Base-by-base conservation (phyloP, 768 basidiomycete species). In the Daedalea quercina region DNA sequence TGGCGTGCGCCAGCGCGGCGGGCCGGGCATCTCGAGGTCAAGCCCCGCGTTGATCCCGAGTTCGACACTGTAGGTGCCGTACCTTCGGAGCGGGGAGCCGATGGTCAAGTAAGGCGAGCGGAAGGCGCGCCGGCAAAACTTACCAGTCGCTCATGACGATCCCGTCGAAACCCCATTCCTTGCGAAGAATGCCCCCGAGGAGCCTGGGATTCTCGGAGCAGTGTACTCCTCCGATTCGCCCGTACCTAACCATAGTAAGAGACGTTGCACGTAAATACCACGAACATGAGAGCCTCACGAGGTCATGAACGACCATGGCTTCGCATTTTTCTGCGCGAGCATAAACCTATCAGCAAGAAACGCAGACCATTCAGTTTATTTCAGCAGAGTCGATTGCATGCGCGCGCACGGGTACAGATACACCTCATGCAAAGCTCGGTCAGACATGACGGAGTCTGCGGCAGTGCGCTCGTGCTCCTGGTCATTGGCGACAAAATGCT, bases 401-500 rank as follows among this genome's bases (percentile, higher is more conserved):
- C n/a, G n/a, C 50, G 66, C 78, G 59, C 67, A 84, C 76, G 84
- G 85, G 61, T 82, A 81, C 4, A 88, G 72, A 65, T 89, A 88
- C 48, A 89, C 72, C 63, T 89, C 86, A 43, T 85, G 73, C 42
- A 89, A 67, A 19, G 86, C 82, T 28, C 87, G 73, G 26, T 79
- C 76, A 9, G 83, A 81, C 55, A 89, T 69, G 34, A 81, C 77
- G 11, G 82, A 83, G 13, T 83, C 80, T 17, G 77, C 79, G 7
- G 81, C 78, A 11, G 78, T 81, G 12, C 85, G 73, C 63, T 87
- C 84, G 57, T 84, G 79, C 63, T 88, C 86, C 65, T 86, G 83
- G 60, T 87, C 86, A 67, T 87, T 87, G 6, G 69, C 81, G 43
- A 82, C 81, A 52, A 85, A 86, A 62, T 87, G 87, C 63, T 89